Evolutionary conservation across 495 filamentous ascomycete species (phyloP).

Genomic region (Podospora pseudocomata): DNA sequence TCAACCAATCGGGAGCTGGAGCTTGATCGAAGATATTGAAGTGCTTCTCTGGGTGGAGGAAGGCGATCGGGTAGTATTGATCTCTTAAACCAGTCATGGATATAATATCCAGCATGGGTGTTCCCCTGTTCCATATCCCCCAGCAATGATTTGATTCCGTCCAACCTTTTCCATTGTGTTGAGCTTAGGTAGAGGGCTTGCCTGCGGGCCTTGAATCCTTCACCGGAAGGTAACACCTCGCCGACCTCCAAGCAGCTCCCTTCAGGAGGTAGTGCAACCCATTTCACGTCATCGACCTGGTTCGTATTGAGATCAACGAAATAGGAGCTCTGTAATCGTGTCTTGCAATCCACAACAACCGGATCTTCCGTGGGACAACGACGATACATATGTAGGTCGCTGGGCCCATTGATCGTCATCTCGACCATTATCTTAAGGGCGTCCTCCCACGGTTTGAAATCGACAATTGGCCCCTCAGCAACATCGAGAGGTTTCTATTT

Average conservation of each 20-base stretch:
- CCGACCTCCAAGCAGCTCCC: neutral
- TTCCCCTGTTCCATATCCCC: too few species aligned
- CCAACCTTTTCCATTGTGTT: too few species aligned
- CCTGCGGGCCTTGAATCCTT: too few species aligned
- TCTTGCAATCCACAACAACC: neutral
- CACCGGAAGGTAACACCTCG: neutral
- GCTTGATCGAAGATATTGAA: neutral
- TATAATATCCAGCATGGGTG: too few species aligned
- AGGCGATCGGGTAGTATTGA: neutral
- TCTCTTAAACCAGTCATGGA: too few species aligned
- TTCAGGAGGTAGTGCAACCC: neutral
- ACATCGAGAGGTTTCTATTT: constrained; percentile 4
- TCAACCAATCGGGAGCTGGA: neutral
- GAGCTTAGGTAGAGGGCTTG: too few species aligned
- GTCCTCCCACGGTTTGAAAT: neutral
- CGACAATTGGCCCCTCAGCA: neutral
- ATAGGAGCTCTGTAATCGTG: neutral
- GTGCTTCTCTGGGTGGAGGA: neutral
- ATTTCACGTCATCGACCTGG: neutral
- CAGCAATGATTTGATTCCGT: too few species aligned
- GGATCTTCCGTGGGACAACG: too few species aligned
- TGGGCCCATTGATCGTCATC: neutral
- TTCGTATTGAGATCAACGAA: neutral
- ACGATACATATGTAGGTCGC: too few species aligned
- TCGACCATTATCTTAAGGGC: neutral